Evolutionary conservation across 331 rosid genomes (phyloP), one percentile per base, ranked within the genome.

Genomic region (Malus hybrid): DNA sequence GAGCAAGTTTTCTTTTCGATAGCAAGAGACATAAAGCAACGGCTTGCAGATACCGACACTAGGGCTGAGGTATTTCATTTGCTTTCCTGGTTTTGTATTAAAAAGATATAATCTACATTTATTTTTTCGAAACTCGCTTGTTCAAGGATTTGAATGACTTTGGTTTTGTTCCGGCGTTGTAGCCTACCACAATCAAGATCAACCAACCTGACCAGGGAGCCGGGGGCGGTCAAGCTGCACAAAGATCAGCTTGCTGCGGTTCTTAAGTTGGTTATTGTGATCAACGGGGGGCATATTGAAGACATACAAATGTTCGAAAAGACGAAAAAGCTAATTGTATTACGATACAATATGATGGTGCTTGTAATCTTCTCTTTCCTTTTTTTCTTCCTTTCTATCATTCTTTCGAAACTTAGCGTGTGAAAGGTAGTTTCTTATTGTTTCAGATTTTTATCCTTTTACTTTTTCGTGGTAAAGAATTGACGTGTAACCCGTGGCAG

Each of bases 1-100:
- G 97, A 94, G 80, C 89, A 90, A 83, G 97, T 90, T 88, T 94
- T 94, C 90, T 92, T 94, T 82, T 90, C 99, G 1, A 92, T 94
- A 71, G 97, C 90, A 64, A 89, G 83, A 80, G 99, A 94, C 80
- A 92, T 94, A 79, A 94, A 92, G 79, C 93, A 88, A 84, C 90
- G 97, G 88, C 97, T 92, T 68, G 86, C 93, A 13, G 97, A 94
- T 76, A 85, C 88, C 0, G 93, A 88, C 87, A 75, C 90, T 31
- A 88, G 68, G 79, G 85, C 93, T 28, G 93, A 89, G 96, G 97
- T 94, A 88, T 50, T 61, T 61, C 18, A 75, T 15, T 70, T 34
- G 72, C 80, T n/a, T 55, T 65, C 59, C 24, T 36, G 70, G 5
- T 42, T 32, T 70, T 57, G 65, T 57, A 28, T 68, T 63, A 63